Base-by-base conservation (phyloP, 805 yeast species). In the Hanseniaspora mollemarum region DNA sequence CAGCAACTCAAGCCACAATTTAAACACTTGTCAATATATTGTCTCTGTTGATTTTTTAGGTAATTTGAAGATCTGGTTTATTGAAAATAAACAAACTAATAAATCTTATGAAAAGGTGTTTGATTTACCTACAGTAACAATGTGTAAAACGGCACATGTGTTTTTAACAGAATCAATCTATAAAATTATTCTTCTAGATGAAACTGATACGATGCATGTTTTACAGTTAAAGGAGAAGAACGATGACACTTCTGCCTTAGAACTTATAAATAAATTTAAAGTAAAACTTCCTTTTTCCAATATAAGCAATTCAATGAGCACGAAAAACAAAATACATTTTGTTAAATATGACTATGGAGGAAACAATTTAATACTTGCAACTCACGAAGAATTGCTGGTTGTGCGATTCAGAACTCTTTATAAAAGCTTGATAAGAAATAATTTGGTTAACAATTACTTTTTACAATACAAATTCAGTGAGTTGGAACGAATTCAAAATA, bases 301-400 rank as follows among this genome's bases (percentile, higher is more conserved):
- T 24, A 31, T 19, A 15, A 18, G 9, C 28, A 9, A 16, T 19
- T 19, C 18, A 18, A 24, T 15, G 38, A 13, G n/a, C 6, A 18
- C 40, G 2, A 26, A 33, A 4, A 31, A 40, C 15, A 55, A 54
- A 24, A 46, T 61, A 16, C 62, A 58, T 32, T 61, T 60, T 44
- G 54, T 57, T 10, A 60, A 64, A 42, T 54, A 63, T 15, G 69
- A 65, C 55, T 63, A 61, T 52, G 69, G 69, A 15, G 58, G 64
- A 3, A 58, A 54, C 43, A 53, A 51, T 2, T 7, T 64, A 13
- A 53, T 64, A 0, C 10, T 63, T 4, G 53, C 19, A 53, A 55
- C 13, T 46, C 44, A 13, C 25, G 62, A 12, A 55, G 51, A 49
- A 55, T 60, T 26, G 57, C 60, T 19, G 57, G 64, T n/a, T 52